Conservation (phyloP, 2,329 filamentous ascomycete genomes). For the Scedosporium dehoogii region DNA sequence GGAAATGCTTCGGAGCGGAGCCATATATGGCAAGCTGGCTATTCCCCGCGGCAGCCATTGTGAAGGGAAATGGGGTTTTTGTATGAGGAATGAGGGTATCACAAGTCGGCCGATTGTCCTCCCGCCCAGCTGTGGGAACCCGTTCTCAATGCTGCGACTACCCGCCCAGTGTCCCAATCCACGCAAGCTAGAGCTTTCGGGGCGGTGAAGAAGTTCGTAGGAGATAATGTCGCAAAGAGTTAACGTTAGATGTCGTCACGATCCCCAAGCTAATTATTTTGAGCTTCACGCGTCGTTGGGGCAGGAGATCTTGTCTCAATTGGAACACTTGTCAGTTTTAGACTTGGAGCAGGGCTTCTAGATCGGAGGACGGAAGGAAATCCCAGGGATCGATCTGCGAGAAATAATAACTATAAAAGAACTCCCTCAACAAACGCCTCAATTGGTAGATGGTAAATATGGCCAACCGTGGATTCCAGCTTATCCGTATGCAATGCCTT, state of each 20-base stretch:
- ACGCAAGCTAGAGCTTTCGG: neutral
- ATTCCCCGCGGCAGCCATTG: neutral
- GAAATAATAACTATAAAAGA: neutral
- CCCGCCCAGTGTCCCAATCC: neutral
- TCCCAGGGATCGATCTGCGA: no score
- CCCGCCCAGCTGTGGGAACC: neutral
- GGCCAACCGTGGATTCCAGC: neutral
- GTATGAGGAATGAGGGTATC: neutral
- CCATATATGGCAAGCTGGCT: conserved; percentile 2
- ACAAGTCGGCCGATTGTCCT: neutral
- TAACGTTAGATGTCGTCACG: neutral
- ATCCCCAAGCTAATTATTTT: no score
- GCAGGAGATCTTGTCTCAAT: neutral
- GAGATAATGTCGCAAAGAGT: neutral
- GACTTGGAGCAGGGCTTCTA: no score
- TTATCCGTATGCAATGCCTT: neutral
- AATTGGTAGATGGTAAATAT: neutral
- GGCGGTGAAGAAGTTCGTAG: neutral
- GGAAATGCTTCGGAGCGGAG: conserved; percentile 9
- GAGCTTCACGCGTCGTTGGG: no score
- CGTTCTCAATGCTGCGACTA: neutral
- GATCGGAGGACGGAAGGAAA: no score
- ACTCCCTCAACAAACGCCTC: neutral
- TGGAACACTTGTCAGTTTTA: neutral
- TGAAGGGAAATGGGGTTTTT: neutral